These are phyloP conservation scores for Lipomyces oligophaga DNA, from an alignment of 805 yeast species.

Conservation along the genomic window DNA sequence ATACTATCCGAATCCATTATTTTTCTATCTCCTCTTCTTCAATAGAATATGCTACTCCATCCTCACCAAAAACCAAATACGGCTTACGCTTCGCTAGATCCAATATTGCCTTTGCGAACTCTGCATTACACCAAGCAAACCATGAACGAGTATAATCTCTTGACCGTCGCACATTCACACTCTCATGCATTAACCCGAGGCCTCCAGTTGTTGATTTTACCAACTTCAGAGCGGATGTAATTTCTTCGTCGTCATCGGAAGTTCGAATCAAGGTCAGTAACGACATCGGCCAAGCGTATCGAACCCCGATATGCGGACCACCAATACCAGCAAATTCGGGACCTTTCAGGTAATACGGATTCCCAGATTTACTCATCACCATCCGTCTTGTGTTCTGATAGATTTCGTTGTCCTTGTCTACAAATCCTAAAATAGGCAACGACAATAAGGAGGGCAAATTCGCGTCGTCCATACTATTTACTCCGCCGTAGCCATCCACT, in stretches of 20 bases:
- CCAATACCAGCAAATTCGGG: slow-evolving; percentile 70
- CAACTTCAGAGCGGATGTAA: slow-evolving; percentile 46
- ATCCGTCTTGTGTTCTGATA: slow-evolving; percentile 77
- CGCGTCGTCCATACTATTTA: slow-evolving; percentile 76
- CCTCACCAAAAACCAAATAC: slow-evolving; percentile 55
- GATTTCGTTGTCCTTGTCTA: slow-evolving; percentile 48
- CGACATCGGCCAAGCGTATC: slow-evolving; percentile 89
- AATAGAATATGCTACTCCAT: slow-evolving; percentile 8
- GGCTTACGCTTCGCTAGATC: slow-evolving; percentile 73
- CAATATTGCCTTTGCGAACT: slow-evolving; percentile 81
- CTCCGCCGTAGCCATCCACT: slow-evolving; percentile 80
- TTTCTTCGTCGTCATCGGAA: slow-evolving; percentile 66
- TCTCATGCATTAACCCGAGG: slow-evolving; percentile 81
- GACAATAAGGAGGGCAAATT: slow-evolving; percentile 74
- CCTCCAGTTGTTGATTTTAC: slow-evolving; percentile 63
- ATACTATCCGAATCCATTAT: too few species aligned
- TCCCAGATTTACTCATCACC: slow-evolving; percentile 64
- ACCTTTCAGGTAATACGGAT: slow-evolving; percentile 74
- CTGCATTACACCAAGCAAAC: slow-evolving; percentile 95
- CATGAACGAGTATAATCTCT: slow-evolving; percentile 70
- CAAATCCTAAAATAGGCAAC: slow-evolving; percentile 73
- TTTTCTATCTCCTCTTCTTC: not conserved
- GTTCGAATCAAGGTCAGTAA: slow-evolving; percentile 73
- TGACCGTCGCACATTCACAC: slow-evolving; percentile 59
- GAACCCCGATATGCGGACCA: slow-evolving; percentile 83